Evolutionary conservation across 2,329 filamentous ascomycete species (phyloP).

Genomic region (Fusarium sp.): DNA sequence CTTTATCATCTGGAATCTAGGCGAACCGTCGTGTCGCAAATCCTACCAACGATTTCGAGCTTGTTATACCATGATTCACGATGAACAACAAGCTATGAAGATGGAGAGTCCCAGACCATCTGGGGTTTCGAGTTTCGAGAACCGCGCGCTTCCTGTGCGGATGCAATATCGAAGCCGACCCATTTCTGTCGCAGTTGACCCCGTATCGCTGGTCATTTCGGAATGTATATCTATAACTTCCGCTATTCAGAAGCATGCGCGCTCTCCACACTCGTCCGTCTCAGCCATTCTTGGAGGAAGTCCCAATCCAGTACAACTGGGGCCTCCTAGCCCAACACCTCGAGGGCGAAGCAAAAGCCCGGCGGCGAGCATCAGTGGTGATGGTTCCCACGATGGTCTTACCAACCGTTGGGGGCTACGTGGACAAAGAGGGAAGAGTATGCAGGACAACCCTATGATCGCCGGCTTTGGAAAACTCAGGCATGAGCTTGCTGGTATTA

Average conservation of each 20-base stretch:
- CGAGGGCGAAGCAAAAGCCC: slow-evolving; percentile 59
- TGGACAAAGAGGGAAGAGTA: slow-evolving; percentile 95
- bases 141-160: slow-evolving; percentile 54
- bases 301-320: slow-evolving; percentile 68
- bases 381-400: slow-evolving; percentile 68
- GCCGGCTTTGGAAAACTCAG: slow-evolving; percentile 91
- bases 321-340: slow-evolving; percentile 59
- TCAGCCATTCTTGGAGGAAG: slow-evolving; percentile 91
- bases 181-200: slow-evolving; percentile 86
- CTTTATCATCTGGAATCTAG: slow-evolving; percentile 5
- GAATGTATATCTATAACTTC: slow-evolving; percentile 99
- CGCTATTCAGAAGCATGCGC: slow-evolving; percentile 96
- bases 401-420: slow-evolving; percentile 92
- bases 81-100: slow-evolving; percentile 46
- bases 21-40: slow-evolving; percentile 31
- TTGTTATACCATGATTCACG: slow-evolving; percentile 51
- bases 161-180: slow-evolving; percentile 72
- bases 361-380: slow-evolving; percentile 51
- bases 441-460: slow-evolving; percentile 97
- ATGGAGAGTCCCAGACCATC: slow-evolving; percentile 47
- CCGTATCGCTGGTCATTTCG: slow-evolving; percentile 92
- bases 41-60: slow-evolving; percentile 28
- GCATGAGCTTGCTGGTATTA: slow-evolving; percentile 87
- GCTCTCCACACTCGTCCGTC: slow-evolving; percentile 95
- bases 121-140: slow-evolving; percentile 37